These are phyloP conservation scores for Dothiorella sarmentorum DNA, from an alignment of 2,329 filamentous ascomycete species.

Conservation along the genomic window DNA sequence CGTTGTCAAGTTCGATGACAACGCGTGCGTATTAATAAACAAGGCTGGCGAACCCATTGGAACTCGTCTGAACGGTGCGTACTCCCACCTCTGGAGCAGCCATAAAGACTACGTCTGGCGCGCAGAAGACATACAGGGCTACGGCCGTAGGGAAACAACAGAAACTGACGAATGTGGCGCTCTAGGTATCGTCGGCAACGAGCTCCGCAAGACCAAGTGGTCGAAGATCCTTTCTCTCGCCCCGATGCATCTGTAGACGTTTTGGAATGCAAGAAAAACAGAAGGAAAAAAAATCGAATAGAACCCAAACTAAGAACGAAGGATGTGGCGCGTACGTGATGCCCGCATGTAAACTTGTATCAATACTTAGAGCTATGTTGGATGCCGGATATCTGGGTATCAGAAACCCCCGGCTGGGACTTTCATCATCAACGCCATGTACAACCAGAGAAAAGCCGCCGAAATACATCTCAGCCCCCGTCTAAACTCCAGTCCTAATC, in stretches of 20 bases:
- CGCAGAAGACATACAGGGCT: not conserved
- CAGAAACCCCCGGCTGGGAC: constrained; percentile 3
- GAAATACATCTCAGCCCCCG: not conserved
- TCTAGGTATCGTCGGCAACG: constrained; percentile 76
- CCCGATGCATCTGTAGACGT: constrained; percentile 67
- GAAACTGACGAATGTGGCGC: constrained; percentile 22
- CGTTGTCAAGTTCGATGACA: constrained; percentile 92
- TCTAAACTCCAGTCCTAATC: constrained; percentile 3
- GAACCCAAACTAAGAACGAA: not conserved
- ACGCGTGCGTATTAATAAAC: constrained; percentile 95
- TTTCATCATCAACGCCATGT: constrained; percentile 13
- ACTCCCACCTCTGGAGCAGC: constrained; percentile 26
- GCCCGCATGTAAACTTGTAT: not conserved
- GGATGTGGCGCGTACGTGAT: not conserved
- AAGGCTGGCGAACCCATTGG: constrained; percentile 96
- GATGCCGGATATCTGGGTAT: constrained; percentile 13
- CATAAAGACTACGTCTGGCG: not conserved
- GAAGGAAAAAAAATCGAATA: not conserved
- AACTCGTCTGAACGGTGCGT: constrained; percentile 73
- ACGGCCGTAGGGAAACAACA: not conserved
- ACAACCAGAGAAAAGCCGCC: not conserved
- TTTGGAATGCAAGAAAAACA: constrained; percentile 18
- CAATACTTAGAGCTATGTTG: constrained; percentile 9
- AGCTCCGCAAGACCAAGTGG: constrained; percentile 91
- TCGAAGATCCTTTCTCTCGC: constrained; percentile 97